A percentile compares a stretch with the other conserved stretches of the same genome.
phyloP scores from a whole-genome alignment of 768 basidiomycete species.

The Butyriboletus loyo region DNA sequence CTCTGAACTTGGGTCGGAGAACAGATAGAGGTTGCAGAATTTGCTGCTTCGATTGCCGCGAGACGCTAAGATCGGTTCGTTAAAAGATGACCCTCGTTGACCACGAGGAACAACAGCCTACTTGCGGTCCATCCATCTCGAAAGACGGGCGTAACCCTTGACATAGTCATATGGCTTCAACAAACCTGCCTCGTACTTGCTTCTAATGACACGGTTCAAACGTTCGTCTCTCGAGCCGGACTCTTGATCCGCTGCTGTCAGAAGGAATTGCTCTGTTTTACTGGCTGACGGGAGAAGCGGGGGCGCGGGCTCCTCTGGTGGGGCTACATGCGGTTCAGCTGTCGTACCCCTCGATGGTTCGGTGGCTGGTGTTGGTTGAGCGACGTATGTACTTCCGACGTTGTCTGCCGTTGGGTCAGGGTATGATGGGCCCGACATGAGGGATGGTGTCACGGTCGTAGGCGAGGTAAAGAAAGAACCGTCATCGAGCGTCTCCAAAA shows the following conservation, averaged over 20 bases:
- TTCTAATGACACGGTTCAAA: slow-evolving; percentile 85
- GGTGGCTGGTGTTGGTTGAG: slow-evolving; percentile 13
- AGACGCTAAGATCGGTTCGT: slow-evolving; percentile 52
- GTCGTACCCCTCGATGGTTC: slow-evolving; percentile 21
- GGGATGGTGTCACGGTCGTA: slow-evolving; percentile 44
- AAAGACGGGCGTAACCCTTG: slow-evolving; percentile 88
- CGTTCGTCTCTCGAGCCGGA: slow-evolving; percentile 88
- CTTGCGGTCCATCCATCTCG: slow-evolving; percentile 95
- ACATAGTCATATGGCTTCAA: slow-evolving; percentile 96
- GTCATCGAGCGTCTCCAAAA: slow-evolving; percentile 85
- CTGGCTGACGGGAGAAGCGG: slow-evolving; percentile 67
- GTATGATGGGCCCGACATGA: slow-evolving; percentile 43
- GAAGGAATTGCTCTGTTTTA: slow-evolving; percentile 83
- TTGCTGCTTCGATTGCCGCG: slow-evolving; percentile 86
- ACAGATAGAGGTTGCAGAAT: slow-evolving; percentile 88
- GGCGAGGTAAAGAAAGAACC: slow-evolving; percentile 73
- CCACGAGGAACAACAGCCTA: slow-evolving; percentile 32
- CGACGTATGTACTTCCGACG: slow-evolving; percentile 14
- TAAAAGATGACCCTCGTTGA: background rate
- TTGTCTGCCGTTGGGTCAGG: slow-evolving; percentile 8
- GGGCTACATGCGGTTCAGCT: slow-evolving; percentile 20
- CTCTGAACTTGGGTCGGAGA: slow-evolving; percentile 81
- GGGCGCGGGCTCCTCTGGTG: slow-evolving; percentile 42
- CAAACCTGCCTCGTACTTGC: slow-evolving; percentile 95
- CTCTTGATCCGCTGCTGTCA: slow-evolving; percentile 94